Base-by-base conservation (phyloP, 1,139 yeast species). In the Saccharomyces hybrid region DNA sequence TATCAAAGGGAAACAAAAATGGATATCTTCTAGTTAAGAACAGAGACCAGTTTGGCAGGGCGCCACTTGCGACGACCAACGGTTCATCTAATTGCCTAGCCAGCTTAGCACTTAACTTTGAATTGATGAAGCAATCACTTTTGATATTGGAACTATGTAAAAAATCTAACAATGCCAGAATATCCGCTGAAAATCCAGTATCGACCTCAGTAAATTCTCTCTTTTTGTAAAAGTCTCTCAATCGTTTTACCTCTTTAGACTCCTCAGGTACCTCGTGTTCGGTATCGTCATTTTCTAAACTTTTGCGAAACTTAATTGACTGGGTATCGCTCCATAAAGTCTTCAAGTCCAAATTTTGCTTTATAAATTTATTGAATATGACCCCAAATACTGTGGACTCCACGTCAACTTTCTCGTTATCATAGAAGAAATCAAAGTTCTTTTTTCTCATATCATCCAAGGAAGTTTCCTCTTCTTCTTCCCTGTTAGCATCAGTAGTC, bases 81-180 rank as follows among this genome's bases (percentile, higher is more conserved):
- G 96, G 95, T 60, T 93, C 98, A 63, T 91, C 97, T 46, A 93
- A 71, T 69, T 91, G 98, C 52, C 96, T 75, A 58, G 88, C 86
- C 55, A 93, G 74, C 68, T 91, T 93, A 0, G 95, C 96, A 3
- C 96, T 84, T 32, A 93, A 70, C 64, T 90, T 91, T 72, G 91
- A 83, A 65, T 88, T 91, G 63, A 85, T 73, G 63, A 90, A 91
- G 26, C 74, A 66, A 9, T 78, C 73, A 28, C 73, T 75, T 0
- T 79, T 68, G 11, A 81, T 68, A 14, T 70, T 38, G n/a, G 57
- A 48, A 2, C 50, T 73, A 41, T 71, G 73, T 28, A 88, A 70
- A 1, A 79, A 70, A 57, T 79, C 81, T 58, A 90, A 73, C 6
- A 89, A 69, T 34, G 78, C 75, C 54, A 89, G 69, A 23, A 84